A percentile compares a stretch with the other conserved stretches of the same genome.
Conservation (phyloP, 805 yeast genomes). For the Candida golubevii region DNA sequence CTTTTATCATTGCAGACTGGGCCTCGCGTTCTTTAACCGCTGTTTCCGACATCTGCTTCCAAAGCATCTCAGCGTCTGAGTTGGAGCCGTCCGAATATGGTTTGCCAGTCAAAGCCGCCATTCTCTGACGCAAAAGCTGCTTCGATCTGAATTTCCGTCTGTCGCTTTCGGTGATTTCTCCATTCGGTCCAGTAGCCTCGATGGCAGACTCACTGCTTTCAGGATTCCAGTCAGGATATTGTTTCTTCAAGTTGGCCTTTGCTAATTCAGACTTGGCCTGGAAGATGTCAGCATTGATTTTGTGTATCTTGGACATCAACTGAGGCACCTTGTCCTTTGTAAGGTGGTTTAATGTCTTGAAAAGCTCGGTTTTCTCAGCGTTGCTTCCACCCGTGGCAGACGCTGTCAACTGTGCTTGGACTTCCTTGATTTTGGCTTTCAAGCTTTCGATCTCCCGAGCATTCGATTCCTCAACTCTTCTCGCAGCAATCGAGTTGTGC, state of each 20-base stretch:
- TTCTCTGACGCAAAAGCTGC: conserved; percentile 74
- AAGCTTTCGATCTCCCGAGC: conserved; percentile 57
- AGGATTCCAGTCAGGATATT: conserved; percentile 60
- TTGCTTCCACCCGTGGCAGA: conserved; percentile 30
- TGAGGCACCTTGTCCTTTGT: conserved; percentile 66
- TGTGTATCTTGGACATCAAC: conserved; percentile 57
- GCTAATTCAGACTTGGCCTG: conserved; percentile 60
- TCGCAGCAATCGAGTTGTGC: conserved; percentile 31
- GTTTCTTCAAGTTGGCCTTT: conserved; percentile 50
- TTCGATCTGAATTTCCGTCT: conserved; percentile 74
- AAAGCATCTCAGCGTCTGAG: conserved; percentile 50
- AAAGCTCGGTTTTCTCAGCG: conserved; percentile 47
- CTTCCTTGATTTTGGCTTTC: conserved; percentile 53
- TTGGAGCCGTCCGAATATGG: conserved; percentile 43
- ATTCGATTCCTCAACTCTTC: conserved; percentile 37
- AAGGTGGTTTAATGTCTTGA: conserved; percentile 54
- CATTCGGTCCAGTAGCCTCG: conserved; percentile 82
- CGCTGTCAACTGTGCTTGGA: conserved; percentile 36
- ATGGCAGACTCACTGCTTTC: conserved; percentile 36
- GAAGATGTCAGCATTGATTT: conserved; percentile 66
- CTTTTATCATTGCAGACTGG: conserved; percentile 60
- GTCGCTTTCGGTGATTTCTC: conserved; percentile 80
- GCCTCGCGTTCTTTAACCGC: conserved; percentile 52
- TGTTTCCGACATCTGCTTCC: conserved; percentile 48
- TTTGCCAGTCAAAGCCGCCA: conserved; percentile 91